Base-by-base conservation (phyloP, 495 filamentous ascomycete genomes). In the Penicillium arizonense region DNA sequence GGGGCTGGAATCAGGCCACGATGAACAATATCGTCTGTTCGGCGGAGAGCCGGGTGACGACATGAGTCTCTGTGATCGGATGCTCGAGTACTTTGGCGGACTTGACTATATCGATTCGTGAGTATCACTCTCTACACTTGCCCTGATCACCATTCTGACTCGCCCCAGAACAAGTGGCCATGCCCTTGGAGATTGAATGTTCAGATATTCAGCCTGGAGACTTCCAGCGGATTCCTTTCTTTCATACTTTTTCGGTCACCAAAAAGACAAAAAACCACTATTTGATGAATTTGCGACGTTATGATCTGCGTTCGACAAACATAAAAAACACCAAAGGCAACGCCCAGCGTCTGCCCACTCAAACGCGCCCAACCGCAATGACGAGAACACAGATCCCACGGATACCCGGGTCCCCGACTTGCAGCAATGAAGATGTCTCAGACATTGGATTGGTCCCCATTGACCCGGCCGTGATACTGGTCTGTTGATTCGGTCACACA, bases 1-100 rank as follows among this genome's bases (percentile, higher is more conserved):
- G 53, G 60, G 57, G 36, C 49, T 50, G 55, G 60, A 66, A 52
- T 40, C 49, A 44, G 51, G 57, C 23, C 21, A 74, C 55, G 59
- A 59, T 13, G 67, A 72, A 40, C 73, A 72, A 50, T 76, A 51
- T 60, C 75, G 73, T 47, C 65, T 77, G 16, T 78, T 74, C 47
- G 75, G 75, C 34, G 75, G 74, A 5, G 74, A 73, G 56, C 75
- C 75, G 18, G 74, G 75, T 23, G 74, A 78, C 51, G 75, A 78
- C 53, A 54, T 73, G 40, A 59, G 53, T 47, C 69, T 78, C 13
- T 77, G 73, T 55, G 70, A 74, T 53, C 69, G 73, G 32, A 78
- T 78, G 75, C 68, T 78, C 13, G 71, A 77, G 52, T 77, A 73
- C 48, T 78, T 78, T 37, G 74, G 65, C 55, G 71, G 70, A 52